These are phyloP conservation scores for Biancaea sappan DNA, from an alignment of 306 rosid species.

Conservation along the genomic window DNA sequence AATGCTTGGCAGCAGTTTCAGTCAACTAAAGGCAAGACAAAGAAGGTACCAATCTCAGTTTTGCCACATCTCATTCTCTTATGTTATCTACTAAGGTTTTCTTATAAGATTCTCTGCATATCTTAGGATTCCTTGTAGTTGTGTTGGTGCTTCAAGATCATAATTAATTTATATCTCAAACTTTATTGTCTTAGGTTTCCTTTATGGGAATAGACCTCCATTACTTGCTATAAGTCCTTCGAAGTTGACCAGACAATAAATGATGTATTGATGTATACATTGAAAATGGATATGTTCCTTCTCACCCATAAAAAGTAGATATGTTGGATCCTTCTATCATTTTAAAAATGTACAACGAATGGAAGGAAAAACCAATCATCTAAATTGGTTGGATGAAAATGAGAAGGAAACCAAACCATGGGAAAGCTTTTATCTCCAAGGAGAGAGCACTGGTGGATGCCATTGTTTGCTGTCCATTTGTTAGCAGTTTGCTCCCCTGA, in stretches of 20 bases:
- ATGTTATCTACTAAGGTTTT: background rate
- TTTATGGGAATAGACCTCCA: background rate
- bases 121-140: background rate
- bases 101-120: background rate
- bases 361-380: background rate
- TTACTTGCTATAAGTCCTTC: background rate
- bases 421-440: background rate
- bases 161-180: background rate
- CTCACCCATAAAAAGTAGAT: background rate
- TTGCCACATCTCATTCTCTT: conserved; percentile 8
- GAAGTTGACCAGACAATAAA: background rate
- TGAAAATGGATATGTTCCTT: background rate
- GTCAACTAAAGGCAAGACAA: conserved; percentile 88
- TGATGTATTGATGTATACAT: background rate
- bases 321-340: background rate
- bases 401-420: background rate
- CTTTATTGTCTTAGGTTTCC: background rate
- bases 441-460: background rate
- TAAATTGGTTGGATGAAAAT: conserved; percentile 2
- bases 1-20: conserved; percentile 99
- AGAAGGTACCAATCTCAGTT: conserved; percentile 62
- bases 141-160: background rate
- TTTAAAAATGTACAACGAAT: background rate
- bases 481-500: background rate
- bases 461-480: background rate